A percentile compares a stretch with the other conserved stretches of the same genome.
phyloP scores from a whole-genome alignment of 371 early-diverging fungal genomes.

The Apophysomyces trapeziformis region DNA sequence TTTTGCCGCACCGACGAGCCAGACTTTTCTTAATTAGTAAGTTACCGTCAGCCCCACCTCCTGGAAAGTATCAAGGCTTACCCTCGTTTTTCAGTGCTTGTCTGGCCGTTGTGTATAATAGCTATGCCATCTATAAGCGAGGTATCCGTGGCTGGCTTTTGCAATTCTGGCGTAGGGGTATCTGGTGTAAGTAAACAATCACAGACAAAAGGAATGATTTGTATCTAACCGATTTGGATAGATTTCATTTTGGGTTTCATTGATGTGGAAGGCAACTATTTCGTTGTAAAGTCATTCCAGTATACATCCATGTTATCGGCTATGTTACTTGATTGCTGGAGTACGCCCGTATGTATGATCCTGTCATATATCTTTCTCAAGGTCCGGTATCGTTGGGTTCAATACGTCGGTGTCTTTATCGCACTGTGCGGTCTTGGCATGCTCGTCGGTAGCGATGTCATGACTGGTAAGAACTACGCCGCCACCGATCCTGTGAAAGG shows the following conservation, averaged over 20 bases:
- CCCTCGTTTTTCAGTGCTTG: slow-evolving; percentile 33
- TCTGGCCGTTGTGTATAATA: slow-evolving; percentile 68
- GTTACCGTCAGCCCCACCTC: not conserved
- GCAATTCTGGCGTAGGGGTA: slow-evolving; percentile 57
- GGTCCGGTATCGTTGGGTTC: slow-evolving; percentile 65
- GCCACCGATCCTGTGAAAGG: slow-evolving; percentile 65
- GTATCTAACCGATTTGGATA: not conserved
- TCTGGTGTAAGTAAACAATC: slow-evolving; percentile 45
- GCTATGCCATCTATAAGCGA: slow-evolving; percentile 58
- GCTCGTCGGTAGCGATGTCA: slow-evolving; percentile 68
- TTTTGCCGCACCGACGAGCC: slow-evolving; percentile 68
- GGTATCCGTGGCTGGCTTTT: slow-evolving; percentile 54
- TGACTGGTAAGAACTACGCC: slow-evolving; percentile 44
- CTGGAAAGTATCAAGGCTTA: not conserved
- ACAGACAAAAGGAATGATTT: not conserved
- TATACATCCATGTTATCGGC: slow-evolving; percentile 75
- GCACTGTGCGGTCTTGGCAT: slow-evolving; percentile 70
- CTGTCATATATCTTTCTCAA: slow-evolving; percentile 65
- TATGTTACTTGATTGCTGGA: slow-evolving; percentile 79
- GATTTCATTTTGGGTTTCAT: slow-evolving; percentile 65
- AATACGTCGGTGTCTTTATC: slow-evolving; percentile 67
- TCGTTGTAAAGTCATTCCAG: slow-evolving; percentile 75
- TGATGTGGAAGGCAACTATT: slow-evolving; percentile 83
- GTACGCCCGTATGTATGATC: slow-evolving; percentile 71
- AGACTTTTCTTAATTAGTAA: slow-evolving; percentile 70